phyloP scores from a whole-genome alignment of 208 protist genomes.

The Trypanosoma theileri region DNA sequence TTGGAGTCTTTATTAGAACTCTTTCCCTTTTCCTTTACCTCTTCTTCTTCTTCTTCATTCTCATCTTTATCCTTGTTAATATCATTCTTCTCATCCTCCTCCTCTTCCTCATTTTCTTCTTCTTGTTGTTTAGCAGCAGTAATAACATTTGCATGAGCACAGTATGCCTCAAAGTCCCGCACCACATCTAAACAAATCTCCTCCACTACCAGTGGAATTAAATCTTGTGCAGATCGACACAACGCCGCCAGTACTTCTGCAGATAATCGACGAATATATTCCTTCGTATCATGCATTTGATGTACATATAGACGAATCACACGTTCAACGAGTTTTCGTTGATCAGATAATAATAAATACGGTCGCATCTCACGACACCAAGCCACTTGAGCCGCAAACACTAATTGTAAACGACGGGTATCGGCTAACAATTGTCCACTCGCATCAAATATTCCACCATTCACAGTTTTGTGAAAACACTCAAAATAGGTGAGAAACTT shows the following conservation, averaged over 20 bases:
- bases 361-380: conserved; percentile 83
- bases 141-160: not conserved
- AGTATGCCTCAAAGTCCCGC: conserved; percentile 41
- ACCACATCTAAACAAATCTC: conserved; percentile 52
- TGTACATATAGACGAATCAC: conserved; percentile 66
- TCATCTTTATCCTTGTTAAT: conserved; percentile 12
- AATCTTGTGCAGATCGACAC: conserved; percentile 47
- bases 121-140: not conserved
- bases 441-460: conserved; percentile 75
- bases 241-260: conserved; percentile 77
- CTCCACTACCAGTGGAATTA: conserved; percentile 64
- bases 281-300: conserved; percentile 77
- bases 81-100: conserved; percentile 8
- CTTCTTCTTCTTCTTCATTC: conserved; percentile 17
- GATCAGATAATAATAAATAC: conserved; percentile 43
- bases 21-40: conserved; percentile 11
- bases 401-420: conserved; percentile 69
- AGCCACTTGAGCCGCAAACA: conserved; percentile 79
- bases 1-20: conserved; percentile 8
- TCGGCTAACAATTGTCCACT: conserved; percentile 64
- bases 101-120: not conserved
- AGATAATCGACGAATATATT: conserved; percentile 82
- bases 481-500: conserved; percentile 84
- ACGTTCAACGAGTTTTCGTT: conserved; percentile 39
- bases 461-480: conserved; percentile 80